These are phyloP conservation scores for Monosporascus sp. DNA, from an alignment of 2,329 filamentous ascomycete genomes.

Conservation along the genomic window DNA sequence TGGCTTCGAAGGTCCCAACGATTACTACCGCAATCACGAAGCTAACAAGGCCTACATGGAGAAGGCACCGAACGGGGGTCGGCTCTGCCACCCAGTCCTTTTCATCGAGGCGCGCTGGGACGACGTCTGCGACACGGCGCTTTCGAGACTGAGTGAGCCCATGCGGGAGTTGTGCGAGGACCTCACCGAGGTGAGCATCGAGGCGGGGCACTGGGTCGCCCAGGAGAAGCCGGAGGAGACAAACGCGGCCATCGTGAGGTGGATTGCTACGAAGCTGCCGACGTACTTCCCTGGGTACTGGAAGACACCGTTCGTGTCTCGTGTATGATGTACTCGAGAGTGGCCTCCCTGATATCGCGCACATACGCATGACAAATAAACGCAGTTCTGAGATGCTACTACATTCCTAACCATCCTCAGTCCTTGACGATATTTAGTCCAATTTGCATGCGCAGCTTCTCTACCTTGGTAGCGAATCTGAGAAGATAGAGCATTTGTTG, in stretches of 20 bases:
- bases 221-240: constrained; percentile 22
- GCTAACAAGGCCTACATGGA: constrained; percentile 34
- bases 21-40: constrained; percentile 36
- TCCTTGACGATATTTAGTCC: too few relatives aligned
- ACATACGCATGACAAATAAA: too few relatives aligned
- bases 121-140: constrained; percentile 27
- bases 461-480: too few relatives aligned
- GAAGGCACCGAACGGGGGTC: constrained; percentile 20
- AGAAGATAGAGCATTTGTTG: too few relatives aligned
- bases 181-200: constrained; percentile 31
- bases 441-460: too few relatives aligned
- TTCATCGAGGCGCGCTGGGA: constrained; percentile 34
- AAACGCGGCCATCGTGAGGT: constrained; percentile 20
- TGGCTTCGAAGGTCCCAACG: constrained; percentile 26
- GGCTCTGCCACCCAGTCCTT: constrained; percentile 30
- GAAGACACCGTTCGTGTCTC: too few relatives aligned
- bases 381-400: too few relatives aligned
- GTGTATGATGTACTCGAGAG: too few relatives aligned
- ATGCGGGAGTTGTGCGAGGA: constrained; percentile 30
- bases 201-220: constrained; percentile 31
- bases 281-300: constrained; percentile 14
- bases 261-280: constrained; percentile 17
- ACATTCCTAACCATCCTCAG: too few relatives aligned
- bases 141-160: constrained; percentile 27
- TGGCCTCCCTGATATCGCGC: too few relatives aligned